phyloP scores from a whole-genome alignment of 345 rosid genomes.

The Eucalyptus marginata region DNA sequence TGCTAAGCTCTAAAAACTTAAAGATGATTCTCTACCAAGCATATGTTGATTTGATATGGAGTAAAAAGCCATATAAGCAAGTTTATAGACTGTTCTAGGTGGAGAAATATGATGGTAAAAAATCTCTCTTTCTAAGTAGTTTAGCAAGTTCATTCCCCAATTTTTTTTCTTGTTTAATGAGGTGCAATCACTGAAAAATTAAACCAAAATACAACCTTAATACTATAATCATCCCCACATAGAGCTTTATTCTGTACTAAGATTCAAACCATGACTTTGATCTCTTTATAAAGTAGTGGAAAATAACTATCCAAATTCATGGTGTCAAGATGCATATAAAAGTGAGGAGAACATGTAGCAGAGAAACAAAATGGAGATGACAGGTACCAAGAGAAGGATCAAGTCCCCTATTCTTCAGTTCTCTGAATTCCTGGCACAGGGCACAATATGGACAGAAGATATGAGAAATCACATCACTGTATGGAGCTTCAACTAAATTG shows the following conservation, averaged over 20 bases:
- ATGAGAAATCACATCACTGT: constrained; percentile 22
- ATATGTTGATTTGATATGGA: neutral
- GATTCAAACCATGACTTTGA: neutral
- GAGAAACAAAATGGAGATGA: neutral
- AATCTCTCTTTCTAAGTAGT: neutral
- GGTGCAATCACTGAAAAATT: neutral
- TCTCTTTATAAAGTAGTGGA: neutral
- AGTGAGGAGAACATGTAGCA: neutral
- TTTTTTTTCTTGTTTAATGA: neutral
- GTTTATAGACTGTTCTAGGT: neutral
- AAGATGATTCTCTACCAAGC: neutral
- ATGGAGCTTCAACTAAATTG: constrained; percentile 34
- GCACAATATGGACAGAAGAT: constrained; percentile 26
- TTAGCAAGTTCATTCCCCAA: neutral
- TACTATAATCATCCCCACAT: neutral
- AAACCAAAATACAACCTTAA: neutral
- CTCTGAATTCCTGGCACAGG: constrained; percentile 40
- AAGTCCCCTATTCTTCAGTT: constrained; percentile 23
- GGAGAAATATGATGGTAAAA: neutral
- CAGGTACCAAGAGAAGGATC: constrained; percentile 35
- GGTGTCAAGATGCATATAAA: neutral
- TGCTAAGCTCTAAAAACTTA: neutral
- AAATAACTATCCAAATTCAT: neutral
- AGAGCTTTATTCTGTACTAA: neutral
- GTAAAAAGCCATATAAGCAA: neutral